Evolutionary conservation across 495 filamentous ascomycete species (phyloP).

Genomic region (Parathielavia hyrcaniae): DNA sequence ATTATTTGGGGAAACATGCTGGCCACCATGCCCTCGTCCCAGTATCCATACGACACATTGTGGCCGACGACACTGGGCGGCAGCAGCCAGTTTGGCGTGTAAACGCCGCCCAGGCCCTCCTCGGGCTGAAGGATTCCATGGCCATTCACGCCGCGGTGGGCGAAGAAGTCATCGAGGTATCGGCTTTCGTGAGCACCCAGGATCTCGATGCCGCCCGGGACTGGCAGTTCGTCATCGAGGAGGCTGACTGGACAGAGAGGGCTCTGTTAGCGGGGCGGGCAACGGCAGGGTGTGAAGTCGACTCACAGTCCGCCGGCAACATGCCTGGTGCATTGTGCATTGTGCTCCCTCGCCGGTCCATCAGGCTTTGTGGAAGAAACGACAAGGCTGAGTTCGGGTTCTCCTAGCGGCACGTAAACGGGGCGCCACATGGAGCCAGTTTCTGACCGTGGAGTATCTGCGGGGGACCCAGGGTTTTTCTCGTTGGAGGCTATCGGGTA

Average conservation of each 20-base stretch:
- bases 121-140: too few species aligned
- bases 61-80: slow-evolving; percentile 5
- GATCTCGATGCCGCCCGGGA: not conserved
- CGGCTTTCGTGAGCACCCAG: slow-evolving; percentile 1
- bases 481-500: too few species aligned
- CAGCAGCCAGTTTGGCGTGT: not conserved
- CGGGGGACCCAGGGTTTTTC: too few species aligned
- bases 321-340: too few species aligned
- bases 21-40: not conserved
- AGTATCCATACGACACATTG: slow-evolving; percentile 1
- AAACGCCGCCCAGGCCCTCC: not conserved
- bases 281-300: not conserved
- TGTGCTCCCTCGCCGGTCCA: too few species aligned
- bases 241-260: not conserved
- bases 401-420: too few species aligned
- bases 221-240: not conserved
- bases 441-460: too few species aligned
- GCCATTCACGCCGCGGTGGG: not conserved
- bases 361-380: too few species aligned
- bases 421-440: too few species aligned
- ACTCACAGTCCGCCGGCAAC: too few species aligned
- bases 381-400: too few species aligned
- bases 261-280: not conserved
- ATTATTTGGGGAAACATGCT: not conserved
- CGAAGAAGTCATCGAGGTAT: slow-evolving; percentile 1